These are phyloP conservation scores for Botrytis byssoidea DNA, from an alignment of 2,329 filamentous ascomycete genomes.

Conservation along the genomic window DNA sequence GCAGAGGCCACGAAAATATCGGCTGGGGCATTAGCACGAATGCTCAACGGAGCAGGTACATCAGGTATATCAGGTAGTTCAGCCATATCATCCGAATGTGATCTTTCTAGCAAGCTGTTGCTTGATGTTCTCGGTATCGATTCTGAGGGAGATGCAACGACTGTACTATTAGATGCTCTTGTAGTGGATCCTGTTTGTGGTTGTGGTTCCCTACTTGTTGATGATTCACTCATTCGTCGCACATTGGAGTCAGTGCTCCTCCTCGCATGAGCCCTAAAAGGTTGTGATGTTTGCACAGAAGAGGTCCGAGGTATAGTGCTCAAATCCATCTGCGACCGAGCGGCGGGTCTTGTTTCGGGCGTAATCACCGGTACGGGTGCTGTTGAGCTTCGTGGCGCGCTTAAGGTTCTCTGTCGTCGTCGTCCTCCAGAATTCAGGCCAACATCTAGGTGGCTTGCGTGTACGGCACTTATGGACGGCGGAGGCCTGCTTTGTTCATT, in stretches of 20 bases:
- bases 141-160: constrained; percentile 21
- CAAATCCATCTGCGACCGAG: constrained; percentile 66
- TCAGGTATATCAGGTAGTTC: background rate
- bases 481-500: constrained; percentile 54
- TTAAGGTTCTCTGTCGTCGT: constrained; percentile 51
- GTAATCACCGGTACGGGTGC: constrained; percentile 46
- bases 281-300: constrained; percentile 19
- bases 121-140: constrained; percentile 18
- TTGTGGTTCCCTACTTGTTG: constrained; percentile 22
- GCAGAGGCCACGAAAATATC: constrained; percentile 30
- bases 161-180: constrained; percentile 10
- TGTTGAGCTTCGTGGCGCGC: constrained; percentile 55
- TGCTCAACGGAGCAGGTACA: constrained; percentile 22
- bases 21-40: constrained; percentile 29
- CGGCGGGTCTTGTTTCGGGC: constrained; percentile 48
- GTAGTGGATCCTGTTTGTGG: constrained; percentile 16
- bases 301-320: constrained; percentile 42
- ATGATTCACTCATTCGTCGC: constrained; percentile 27
- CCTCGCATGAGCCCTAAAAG: constrained; percentile 31
- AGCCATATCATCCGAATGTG: background rate
- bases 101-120: background rate
- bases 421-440: constrained; percentile 48
- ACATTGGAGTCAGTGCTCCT: constrained; percentile 36
- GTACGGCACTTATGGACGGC: constrained; percentile 45
- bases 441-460: constrained; percentile 49